A percentile compares a stretch with the other conserved stretches of the same genome.
Evolutionary conservation across 164 flowering plant species (phyloP).

Genomic region (Nymphaea colorata): DNA sequence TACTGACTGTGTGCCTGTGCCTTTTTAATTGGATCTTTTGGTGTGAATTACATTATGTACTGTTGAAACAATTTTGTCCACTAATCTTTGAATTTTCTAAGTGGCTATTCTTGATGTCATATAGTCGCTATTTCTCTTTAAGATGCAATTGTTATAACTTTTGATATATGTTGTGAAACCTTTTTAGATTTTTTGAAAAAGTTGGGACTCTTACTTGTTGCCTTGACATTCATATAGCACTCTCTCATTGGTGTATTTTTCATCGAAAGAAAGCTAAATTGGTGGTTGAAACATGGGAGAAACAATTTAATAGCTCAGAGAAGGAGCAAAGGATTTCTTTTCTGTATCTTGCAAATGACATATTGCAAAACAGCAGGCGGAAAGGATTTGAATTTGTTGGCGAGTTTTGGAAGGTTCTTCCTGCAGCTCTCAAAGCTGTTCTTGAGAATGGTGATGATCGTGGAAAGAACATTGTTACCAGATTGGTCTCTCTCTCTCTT

Average conservation of each 20-base stretch:
- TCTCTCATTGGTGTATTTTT: constrained; percentile 97
- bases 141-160: too few species aligned
- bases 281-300: constrained; percentile 85
- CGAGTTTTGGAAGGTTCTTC: constrained; percentile 96
- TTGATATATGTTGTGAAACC: too few species aligned
- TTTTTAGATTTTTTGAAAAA: too few species aligned
- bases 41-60: not conserved
- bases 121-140: too few species aligned
- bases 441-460: constrained; percentile 59
- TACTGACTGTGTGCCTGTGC: not conserved
- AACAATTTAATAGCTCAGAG: constrained; percentile 61
- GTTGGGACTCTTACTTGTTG: not conserved
- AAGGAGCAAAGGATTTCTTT: constrained; percentile 64
- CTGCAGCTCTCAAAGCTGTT: constrained; percentile 68
- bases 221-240: constrained; percentile 48
- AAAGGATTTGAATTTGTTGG: constrained; percentile 88
- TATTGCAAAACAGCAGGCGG: constrained; percentile 90
- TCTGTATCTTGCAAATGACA: constrained; percentile 93
- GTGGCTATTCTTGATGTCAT: not conserved
- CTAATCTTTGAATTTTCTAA: not conserved
- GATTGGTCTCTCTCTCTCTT: constrained; percentile 49
- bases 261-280: constrained; percentile 77
- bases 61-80: not conserved
- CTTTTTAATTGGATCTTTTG: not conserved
- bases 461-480: constrained; percentile 62